These are phyloP conservation scores for Fennellomyces sp. DNA, from an alignment of 371 early-diverging fungal genomes.

Conservation along the genomic window DNA sequence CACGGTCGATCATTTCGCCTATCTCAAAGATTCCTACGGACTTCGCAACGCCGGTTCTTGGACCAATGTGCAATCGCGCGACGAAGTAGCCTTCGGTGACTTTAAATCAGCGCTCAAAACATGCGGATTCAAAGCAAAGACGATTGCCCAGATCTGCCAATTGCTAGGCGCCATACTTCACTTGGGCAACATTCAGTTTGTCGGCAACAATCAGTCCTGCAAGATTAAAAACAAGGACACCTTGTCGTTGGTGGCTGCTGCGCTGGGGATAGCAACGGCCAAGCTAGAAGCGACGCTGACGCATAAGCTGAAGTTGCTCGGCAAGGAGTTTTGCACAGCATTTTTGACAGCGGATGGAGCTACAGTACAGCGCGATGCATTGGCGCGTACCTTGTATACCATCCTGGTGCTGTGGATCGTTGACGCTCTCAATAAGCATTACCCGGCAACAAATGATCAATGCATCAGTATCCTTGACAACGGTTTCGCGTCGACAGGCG, in stretches of 20 bases:
- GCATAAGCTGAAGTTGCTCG: slow-evolving; percentile 62
- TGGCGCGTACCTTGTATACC: slow-evolving; percentile 76
- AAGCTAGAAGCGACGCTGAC: slow-evolving; percentile 67
- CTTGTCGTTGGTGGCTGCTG: slow-evolving; percentile 76
- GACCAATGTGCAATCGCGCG: slow-evolving; percentile 21
- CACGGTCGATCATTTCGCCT: slow-evolving; percentile 51
- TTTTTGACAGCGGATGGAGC: slow-evolving; percentile 75
- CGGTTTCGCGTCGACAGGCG: slow-evolving; percentile 14
- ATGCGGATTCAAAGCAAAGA: slow-evolving; percentile 74
- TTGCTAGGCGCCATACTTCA: slow-evolving; percentile 79
- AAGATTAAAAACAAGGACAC: slow-evolving; percentile 66
- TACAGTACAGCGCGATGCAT: slow-evolving; percentile 64
- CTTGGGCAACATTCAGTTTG: slow-evolving; percentile 75
- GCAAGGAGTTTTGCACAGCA: slow-evolving; percentile 80
- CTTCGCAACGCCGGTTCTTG: neutral
- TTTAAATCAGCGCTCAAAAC: slow-evolving; percentile 70
- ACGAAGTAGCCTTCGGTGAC: slow-evolving; percentile 43
- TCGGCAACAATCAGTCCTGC: slow-evolving; percentile 45
- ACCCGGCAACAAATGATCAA: slow-evolving; percentile 34
- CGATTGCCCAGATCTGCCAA: slow-evolving; percentile 70
- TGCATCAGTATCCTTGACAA: slow-evolving; percentile 70
- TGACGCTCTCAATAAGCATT: slow-evolving; percentile 70
- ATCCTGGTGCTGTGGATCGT: slow-evolving; percentile 80
- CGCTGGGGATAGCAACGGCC: slow-evolving; percentile 71
- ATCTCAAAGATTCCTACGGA: slow-evolving; percentile 42